A percentile compares a stretch with the other conserved stretches of the same genome.
These are phyloP conservation scores for Neurospora hispaniola DNA, from an alignment of 495 filamentous ascomycete genomes.

Conservation along the genomic window DNA sequence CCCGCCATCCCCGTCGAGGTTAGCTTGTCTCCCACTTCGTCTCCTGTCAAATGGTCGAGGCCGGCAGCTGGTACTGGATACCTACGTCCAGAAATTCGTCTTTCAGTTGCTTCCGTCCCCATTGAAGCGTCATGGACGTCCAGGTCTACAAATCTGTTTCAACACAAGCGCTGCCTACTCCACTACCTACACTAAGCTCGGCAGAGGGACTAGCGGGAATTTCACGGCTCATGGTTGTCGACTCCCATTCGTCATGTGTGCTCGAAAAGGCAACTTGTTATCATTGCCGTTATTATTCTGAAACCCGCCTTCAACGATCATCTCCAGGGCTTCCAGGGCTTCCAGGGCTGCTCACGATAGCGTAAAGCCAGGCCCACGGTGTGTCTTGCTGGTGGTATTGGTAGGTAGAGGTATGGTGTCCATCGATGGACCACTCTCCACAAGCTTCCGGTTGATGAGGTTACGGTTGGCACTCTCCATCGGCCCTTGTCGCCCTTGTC, in stretches of 20 bases:
- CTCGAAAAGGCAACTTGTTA: constrained; percentile 1
- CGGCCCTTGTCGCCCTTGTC: constrained; percentile 4
- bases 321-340: not conserved
- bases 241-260: not conserved
- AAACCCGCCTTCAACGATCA: not conserved
- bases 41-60: not conserved
- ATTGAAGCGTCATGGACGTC: not conserved
- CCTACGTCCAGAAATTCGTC: not conserved
- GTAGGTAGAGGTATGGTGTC: not conserved
- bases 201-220: not conserved
- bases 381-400: not conserved
- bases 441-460: not conserved
- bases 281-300: not conserved
- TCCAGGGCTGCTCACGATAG: not conserved
- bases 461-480: not conserved
- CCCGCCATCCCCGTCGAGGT: not conserved
- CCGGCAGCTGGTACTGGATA: not conserved
- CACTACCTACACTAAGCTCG: not conserved
- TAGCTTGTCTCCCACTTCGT: not conserved
- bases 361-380: not conserved
- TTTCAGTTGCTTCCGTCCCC: not conserved
- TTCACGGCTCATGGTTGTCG: not conserved
- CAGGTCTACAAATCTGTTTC: not conserved
- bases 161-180: not conserved
- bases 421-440: not conserved